Evolutionary conservation across 140 eudicot genomes (phyloP).

Genomic region (Oenanthe javanica): DNA sequence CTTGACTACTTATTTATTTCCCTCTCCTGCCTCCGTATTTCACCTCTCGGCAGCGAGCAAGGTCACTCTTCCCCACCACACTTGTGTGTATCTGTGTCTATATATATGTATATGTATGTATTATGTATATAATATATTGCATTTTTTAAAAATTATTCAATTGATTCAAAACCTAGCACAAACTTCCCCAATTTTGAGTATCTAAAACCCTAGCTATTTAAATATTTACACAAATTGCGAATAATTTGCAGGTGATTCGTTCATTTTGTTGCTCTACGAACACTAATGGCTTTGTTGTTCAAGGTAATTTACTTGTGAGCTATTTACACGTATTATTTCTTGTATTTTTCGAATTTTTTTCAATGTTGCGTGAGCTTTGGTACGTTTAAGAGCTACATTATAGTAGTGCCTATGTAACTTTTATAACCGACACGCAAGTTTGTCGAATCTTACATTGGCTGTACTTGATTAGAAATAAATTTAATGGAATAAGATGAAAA

Average conservation of each 20-base stretch:
- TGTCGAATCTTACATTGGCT: neutral
- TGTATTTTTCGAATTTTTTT: neutral
- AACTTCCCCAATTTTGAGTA: neutral
- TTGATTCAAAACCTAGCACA: neutral
- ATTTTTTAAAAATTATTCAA: neutral
- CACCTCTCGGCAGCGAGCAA: neutral
- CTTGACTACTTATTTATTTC: no score
- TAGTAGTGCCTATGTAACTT: neutral
- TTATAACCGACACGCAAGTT: neutral
- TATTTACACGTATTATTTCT: neutral
- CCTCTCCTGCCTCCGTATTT: neutral
- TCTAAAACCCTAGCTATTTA: neutral
- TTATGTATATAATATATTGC: neutral
- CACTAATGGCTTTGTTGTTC: conserved; percentile 36
- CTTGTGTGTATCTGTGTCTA: neutral
- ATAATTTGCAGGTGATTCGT: neutral
- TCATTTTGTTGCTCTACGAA: neutral
- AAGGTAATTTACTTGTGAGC: conserved; percentile 17
- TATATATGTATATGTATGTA: neutral
- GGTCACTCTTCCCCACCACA: neutral
- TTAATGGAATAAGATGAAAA: neutral
- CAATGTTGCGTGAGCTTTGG: neutral
- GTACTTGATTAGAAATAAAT: neutral
- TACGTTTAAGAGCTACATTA: neutral
- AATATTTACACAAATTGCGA: neutral